Base-by-base conservation (phyloP, 805 yeast genomes). In the Pichia membranifaciens region DNA sequence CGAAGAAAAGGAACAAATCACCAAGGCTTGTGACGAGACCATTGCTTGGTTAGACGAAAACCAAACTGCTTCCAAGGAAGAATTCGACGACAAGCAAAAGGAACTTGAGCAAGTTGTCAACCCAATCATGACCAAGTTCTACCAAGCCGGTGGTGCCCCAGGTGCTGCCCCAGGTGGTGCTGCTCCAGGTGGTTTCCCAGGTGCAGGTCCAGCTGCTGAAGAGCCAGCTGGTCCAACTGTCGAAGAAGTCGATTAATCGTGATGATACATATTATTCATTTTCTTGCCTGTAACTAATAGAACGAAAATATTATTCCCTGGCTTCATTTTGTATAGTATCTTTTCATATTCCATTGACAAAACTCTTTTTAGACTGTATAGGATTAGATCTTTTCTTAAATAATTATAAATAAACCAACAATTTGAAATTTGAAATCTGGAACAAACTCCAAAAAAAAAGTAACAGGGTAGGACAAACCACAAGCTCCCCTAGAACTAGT, bases 81-180 rank as follows among this genome's bases (percentile, higher is more conserved):
- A 90, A 78, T 90, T 73, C 71, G 77, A 81, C 66, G 96, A 85
- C 73, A 84, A 79, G 77, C 95, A 89, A 78, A 90, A 90, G 83
- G 96, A 89, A 74, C 82, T 90, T 65, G 97, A 91, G 78, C 84
- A 80, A 60, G 77, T 84, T 72, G 96, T 96, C 59, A 90, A 90
- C 80, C 97, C 97, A 71, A 87, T 90, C 74, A 84, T 90, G 88
- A 80, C 88, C 70, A 88, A 90, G 80, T 88, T 93, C 79, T 91
- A 91, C 83, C 93, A 87, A 72, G 89, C 84, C 58, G 95, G 89
- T 69, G 95, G 88, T 70, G 84, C 83, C 60, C 89, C 88, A 63
- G 75, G 73, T 53, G 82, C 81, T 62, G 83, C 74, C 49, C 78
- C 71, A 54, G 75, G 74, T 58, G 77, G 76, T 61, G 77, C 53